Percentiles rank a stretch among this genome's conserved stretches.
Conservation (phyloP, 2,329 filamentous ascomycete genomes). For the Ceratocystiopsis brevicomis region DNA sequence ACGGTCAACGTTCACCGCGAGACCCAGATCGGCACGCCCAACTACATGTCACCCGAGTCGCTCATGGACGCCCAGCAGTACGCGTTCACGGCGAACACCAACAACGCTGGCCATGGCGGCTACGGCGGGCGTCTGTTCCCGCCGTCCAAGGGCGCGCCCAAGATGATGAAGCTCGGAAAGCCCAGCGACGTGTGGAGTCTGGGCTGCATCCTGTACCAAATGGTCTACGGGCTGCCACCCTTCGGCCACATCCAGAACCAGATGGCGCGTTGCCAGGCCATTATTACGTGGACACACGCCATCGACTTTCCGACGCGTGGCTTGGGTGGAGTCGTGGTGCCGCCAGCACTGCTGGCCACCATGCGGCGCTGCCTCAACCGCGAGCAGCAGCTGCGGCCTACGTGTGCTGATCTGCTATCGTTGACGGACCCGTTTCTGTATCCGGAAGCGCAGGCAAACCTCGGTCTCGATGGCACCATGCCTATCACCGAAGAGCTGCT, state of each 20-base stretch:
- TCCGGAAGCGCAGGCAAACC: conserved; percentile 25
- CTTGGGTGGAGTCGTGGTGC: conserved; percentile 44
- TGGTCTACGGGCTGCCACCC: conserved; percentile 92
- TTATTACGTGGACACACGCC: conserved; percentile 56
- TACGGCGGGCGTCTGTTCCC: conserved; percentile 6
- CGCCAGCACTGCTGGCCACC: conserved; percentile 38
- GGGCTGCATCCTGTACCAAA: conserved; percentile 92
- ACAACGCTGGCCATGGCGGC: conserved; percentile 13
- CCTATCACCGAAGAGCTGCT: conserved; percentile 45
- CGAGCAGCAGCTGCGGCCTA: conserved; percentile 42
- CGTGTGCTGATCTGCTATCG: conserved; percentile 41
- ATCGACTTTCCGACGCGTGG: conserved; percentile 56
- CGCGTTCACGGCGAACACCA: conserved; percentile 20
- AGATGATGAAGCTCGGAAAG: conserved; percentile 89
- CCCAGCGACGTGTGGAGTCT: conserved; percentile 91
- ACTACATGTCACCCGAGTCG: conserved; percentile 96
- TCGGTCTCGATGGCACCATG: conserved; percentile 19
- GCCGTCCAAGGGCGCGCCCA: conserved; percentile 30
- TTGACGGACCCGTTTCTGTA: conserved; percentile 44
- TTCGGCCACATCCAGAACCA: conserved; percentile 84
- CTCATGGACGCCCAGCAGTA: conserved; percentile 62
- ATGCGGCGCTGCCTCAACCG: conserved; percentile 44
- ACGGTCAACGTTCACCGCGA: conserved; percentile 96
- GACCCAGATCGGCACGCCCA: conserved; percentile 85
- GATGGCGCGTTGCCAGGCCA: conserved; percentile 70